phyloP scores from a whole-genome alignment of 345 rosid species.

The Trapa incisa region DNA sequence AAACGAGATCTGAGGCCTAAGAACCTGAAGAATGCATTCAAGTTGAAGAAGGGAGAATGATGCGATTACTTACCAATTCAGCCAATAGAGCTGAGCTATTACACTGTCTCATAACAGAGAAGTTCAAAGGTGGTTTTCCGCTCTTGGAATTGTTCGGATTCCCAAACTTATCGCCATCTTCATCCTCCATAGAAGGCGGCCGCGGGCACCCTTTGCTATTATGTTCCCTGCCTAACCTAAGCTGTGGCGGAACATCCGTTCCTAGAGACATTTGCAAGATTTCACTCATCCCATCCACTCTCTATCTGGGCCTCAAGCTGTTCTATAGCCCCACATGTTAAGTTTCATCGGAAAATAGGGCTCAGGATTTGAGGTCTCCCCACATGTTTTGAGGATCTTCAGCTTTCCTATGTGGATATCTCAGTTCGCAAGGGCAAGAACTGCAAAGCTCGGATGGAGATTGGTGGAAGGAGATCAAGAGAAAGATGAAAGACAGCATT shows the following conservation, averaged over 20 bases:
- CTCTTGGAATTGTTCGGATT: conserved; percentile 13
- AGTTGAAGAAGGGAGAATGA: not conserved
- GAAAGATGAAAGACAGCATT: not conserved
- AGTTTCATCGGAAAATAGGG: no score
- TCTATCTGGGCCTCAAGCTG: not conserved
- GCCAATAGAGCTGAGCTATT: conserved; percentile 51
- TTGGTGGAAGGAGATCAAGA: conserved; percentile 1
- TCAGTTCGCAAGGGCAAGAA: not conserved
- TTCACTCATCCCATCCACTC: conserved; percentile 11
- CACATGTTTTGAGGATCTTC: not conserved
- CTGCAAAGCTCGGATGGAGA: not conserved
- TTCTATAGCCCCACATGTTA: not conserved
- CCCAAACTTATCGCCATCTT: not conserved
- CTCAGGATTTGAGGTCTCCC: not conserved
- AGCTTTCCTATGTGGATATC: not conserved
- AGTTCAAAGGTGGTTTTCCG: conserved; percentile 5
- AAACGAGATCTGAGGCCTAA: not conserved
- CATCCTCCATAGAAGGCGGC: no score
- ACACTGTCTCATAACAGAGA: conserved; percentile 49
- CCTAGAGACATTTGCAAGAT: conserved; percentile 37
- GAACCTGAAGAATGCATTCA: no score
- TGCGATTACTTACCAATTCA: conserved; percentile 34
- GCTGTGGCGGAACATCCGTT: conserved; percentile 37
- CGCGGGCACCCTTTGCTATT: conserved; percentile 8
- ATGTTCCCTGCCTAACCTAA: conserved; percentile 18